Evolutionary conservation across 164 flowering plant species (phyloP).

Genomic region (Amborella trichopoda): DNA sequence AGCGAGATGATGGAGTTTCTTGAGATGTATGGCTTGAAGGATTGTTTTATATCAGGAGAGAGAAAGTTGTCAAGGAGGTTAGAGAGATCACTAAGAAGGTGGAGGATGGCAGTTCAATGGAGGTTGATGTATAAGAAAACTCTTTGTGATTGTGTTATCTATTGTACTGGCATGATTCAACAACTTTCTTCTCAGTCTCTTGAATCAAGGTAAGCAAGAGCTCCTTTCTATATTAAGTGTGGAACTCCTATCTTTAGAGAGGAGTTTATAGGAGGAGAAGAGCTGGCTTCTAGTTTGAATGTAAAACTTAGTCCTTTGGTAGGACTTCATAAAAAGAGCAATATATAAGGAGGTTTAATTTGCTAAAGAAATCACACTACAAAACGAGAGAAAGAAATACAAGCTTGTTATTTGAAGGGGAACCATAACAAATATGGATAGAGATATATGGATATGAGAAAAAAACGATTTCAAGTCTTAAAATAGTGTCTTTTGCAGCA

Average conservation of each 20-base stretch:
- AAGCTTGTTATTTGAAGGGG: no score
- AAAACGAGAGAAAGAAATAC: no score
- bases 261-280: background rate
- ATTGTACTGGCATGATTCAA: slow-evolving; percentile 25
- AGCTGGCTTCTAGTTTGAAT: background rate
- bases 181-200: slow-evolving; percentile 13
- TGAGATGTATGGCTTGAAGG: slow-evolving; percentile 14
- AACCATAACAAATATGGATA: no score
- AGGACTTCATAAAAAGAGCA: background rate
- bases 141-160: slow-evolving; percentile 37
- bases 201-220: slow-evolving; percentile 2
- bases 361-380: no score
- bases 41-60: slow-evolving; percentile 2
- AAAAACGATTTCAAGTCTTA: no score
- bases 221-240: background rate
- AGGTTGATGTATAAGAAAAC: slow-evolving; percentile 61
- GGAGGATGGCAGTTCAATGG: slow-evolving; percentile 80
- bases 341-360: background rate
- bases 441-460: no score
- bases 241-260: background rate
- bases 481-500: no score
- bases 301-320: background rate
- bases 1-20: slow-evolving; percentile 34
- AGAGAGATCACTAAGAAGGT: slow-evolving; percentile 31
- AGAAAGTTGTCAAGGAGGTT: slow-evolving; percentile 16